phyloP scores from a whole-genome alignment of 2,329 filamentous ascomycete species.

The Apiospora koreana region DNA sequence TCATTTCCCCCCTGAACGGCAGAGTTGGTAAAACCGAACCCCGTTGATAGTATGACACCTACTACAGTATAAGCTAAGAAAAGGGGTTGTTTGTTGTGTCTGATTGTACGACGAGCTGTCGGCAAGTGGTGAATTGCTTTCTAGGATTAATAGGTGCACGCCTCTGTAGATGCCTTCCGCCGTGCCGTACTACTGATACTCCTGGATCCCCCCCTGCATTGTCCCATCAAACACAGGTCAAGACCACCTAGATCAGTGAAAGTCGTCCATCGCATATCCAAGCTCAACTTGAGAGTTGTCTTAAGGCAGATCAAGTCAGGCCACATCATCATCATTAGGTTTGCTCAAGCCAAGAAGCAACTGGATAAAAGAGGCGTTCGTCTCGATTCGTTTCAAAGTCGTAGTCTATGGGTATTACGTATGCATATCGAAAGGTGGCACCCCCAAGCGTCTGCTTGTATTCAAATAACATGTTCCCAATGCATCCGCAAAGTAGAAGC shows the following conservation, averaged over 20 bases:
- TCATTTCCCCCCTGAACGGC: no score
- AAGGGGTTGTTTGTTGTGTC: no score
- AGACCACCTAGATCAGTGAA: background rate
- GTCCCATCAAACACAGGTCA: no score
- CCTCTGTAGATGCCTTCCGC: no score
- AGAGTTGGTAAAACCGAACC: no score
- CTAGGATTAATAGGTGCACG: no score
- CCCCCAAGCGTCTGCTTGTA: background rate
- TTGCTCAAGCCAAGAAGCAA: background rate
- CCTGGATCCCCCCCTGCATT: no score
- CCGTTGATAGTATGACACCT: no score
- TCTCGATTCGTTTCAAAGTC: conserved; percentile 8
- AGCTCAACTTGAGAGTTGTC: background rate
- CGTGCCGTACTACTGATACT: no score
- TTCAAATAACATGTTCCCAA: background rate
- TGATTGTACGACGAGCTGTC: no score
- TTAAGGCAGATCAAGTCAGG: background rate
- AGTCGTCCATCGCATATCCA: background rate
- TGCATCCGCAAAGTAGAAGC: background rate
- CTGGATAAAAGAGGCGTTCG: background rate
- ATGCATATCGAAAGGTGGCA: background rate
- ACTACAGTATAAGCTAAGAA: no score
- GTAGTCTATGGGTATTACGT: conserved; percentile 8
- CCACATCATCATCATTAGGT: background rate
- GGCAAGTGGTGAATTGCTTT: no score